A percentile compares a stretch with the other conserved stretches of the same genome.
phyloP scores from a whole-genome alignment of 805 yeast genomes.

The Wickerhamomyces alni region DNA sequence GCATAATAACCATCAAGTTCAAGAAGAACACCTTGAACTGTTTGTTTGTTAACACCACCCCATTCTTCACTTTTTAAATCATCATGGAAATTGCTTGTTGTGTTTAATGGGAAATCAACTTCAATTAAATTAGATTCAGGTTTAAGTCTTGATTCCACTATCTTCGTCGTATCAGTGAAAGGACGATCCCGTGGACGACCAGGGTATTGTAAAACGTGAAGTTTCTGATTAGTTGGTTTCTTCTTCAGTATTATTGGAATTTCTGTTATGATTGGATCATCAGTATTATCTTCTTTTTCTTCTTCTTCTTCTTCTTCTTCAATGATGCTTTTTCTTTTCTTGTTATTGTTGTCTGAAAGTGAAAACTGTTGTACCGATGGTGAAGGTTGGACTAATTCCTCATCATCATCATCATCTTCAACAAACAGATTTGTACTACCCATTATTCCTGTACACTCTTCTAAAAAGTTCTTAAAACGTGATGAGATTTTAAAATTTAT shows the following conservation, averaged over 20 bases:
- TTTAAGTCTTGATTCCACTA: conserved; percentile 46
- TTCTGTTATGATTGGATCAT: conserved; percentile 51
- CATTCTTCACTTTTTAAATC: conserved; percentile 56
- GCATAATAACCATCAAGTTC: conserved; percentile 46
- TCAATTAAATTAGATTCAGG: conserved; percentile 60
- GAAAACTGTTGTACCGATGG: not conserved
- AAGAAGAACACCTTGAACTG: conserved; percentile 64
- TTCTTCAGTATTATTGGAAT: conserved; percentile 47
- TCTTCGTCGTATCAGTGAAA: conserved; percentile 28
- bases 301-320: conserved; percentile 3
- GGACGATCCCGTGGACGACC: conserved; percentile 44
- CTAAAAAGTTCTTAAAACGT: no score
- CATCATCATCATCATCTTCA: not conserved
- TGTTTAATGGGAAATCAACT: conserved; percentile 70
- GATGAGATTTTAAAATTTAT: no score
- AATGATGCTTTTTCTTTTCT: no score
- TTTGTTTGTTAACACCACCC: conserved; percentile 55
- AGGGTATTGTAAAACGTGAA: conserved; percentile 54
- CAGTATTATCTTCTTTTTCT: conserved; percentile 25
- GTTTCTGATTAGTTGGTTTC: conserved; percentile 21
- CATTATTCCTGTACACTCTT: no score
- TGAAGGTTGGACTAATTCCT: not conserved
- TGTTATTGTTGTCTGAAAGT: no score
- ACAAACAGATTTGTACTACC: not conserved
- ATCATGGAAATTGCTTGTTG: conserved; percentile 64